Percentiles rank a stretch among this genome's conserved stretches.
Evolutionary conservation across 768 basidiomycete species (phyloP).

Genomic region (Lactarius deliciosus): DNA sequence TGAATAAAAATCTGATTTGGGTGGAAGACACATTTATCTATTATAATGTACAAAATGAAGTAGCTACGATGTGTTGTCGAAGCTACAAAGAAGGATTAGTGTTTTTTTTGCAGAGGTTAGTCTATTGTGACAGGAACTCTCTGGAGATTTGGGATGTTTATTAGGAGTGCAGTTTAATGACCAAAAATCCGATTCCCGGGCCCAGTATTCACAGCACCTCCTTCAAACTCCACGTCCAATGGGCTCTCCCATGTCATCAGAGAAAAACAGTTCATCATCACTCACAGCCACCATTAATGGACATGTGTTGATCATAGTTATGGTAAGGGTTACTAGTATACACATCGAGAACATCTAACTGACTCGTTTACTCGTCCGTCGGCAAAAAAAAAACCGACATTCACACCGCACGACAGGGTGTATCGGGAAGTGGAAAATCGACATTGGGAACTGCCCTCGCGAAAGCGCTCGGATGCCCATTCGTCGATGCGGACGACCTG

Average conservation of each 20-base stretch:
- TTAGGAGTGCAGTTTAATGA: too few relatives aligned
- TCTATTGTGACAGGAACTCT: too few relatives aligned
- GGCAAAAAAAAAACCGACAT: background rate
- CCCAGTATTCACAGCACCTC: background rate
- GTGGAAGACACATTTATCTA: too few relatives aligned
- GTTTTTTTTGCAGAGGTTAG: too few relatives aligned
- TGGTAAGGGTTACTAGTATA: constrained; percentile 10
- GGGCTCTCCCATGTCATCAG: background rate
- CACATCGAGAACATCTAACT: background rate
- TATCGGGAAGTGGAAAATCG: constrained; percentile 71
- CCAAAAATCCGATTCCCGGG: too few relatives aligned
- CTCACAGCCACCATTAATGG: background rate
- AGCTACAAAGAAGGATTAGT: too few relatives aligned
- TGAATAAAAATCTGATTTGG: too few relatives aligned
- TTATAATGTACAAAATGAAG: too few relatives aligned
- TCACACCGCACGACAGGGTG: constrained; percentile 48
- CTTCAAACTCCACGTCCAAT: background rate
- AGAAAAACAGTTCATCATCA: background rate
- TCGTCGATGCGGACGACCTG: constrained; percentile 86
- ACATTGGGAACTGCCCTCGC: constrained; percentile 69
- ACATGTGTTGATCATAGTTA: constrained; percentile 14
- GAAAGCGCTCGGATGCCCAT: constrained; percentile 60
- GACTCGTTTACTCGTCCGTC: background rate
- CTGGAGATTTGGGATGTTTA: too few relatives aligned
- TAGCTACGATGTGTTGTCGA: too few relatives aligned